phyloP scores from a whole-genome alignment of 2,329 filamentous ascomycete species.

The Penicillium verrucosum region DNA sequence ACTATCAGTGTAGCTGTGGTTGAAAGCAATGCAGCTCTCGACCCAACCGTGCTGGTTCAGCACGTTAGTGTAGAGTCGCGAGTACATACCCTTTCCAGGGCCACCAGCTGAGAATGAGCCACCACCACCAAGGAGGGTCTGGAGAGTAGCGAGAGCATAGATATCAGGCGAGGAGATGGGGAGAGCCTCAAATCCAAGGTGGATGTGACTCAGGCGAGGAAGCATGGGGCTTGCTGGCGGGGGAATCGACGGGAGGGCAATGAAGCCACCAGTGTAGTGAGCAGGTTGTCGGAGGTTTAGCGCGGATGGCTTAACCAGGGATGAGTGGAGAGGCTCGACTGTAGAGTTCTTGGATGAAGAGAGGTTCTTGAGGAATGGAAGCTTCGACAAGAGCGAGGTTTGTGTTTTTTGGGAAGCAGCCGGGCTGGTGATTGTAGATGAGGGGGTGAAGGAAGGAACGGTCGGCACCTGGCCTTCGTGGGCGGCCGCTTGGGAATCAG shows the following conservation, averaged over 20 bases:
- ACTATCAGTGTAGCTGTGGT: slow-evolving; percentile 94
- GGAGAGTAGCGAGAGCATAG: slow-evolving; percentile 90
- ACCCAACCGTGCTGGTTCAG: slow-evolving; percentile 98
- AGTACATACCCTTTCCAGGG: slow-evolving; percentile 99
- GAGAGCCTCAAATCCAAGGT: slow-evolving; percentile 91
- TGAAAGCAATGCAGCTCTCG: slow-evolving; percentile 92
- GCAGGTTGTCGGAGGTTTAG: slow-evolving; percentile 63
- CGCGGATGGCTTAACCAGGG: slow-evolving; percentile 43
- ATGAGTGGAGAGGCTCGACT: slow-evolving; percentile 52
- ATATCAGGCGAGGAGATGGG: slow-evolving; percentile 89
- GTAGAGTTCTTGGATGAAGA: slow-evolving; percentile 66
- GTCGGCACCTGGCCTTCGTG: slow-evolving; percentile 35
- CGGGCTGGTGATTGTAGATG: slow-evolving; percentile 36
- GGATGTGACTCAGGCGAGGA: slow-evolving; percentile 83
- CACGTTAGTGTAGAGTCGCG: slow-evolving; percentile 92
- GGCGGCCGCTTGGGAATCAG: slow-evolving; percentile 26
- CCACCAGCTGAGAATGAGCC: slow-evolving; percentile 96
- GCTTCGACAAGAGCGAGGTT: slow-evolving; percentile 71
- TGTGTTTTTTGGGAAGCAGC: slow-evolving; percentile 45
- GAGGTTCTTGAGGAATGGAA: slow-evolving; percentile 87
- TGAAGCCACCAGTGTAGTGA: slow-evolving; percentile 90
- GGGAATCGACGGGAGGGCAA: slow-evolving; percentile 76
- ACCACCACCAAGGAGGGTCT: slow-evolving; percentile 91
- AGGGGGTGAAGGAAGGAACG: slow-evolving; percentile 41
- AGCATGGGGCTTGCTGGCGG: slow-evolving; percentile 72